These are phyloP conservation scores for Cadophora sp. DNA, from an alignment of 2,329 filamentous ascomycete genomes.

Conservation along the genomic window DNA sequence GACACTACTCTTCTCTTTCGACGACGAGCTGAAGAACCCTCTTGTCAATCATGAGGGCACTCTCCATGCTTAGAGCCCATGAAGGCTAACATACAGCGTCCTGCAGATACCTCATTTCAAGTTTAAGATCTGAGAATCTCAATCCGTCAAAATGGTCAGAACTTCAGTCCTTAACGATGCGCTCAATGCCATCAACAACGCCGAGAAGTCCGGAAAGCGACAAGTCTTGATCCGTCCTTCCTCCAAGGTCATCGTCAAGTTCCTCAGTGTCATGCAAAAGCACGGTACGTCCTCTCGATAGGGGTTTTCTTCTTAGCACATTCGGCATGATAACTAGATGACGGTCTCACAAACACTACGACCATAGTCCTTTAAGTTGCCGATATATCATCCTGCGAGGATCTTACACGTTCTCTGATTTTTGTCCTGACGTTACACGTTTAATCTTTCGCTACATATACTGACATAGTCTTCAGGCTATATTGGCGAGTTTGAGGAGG, in stretches of 20 bases:
- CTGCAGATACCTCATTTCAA: conserved; percentile 71
- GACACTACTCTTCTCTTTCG: conserved; percentile 68
- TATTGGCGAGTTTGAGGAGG: conserved; percentile 99
- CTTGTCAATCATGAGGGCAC: conserved; percentile 64
- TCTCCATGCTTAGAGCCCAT: conserved; percentile 69
- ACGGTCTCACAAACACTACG: conserved; percentile 84
- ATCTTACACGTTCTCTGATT: conserved; percentile 97
- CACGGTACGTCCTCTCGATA: conserved; percentile 78
- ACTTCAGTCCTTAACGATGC: conserved; percentile 99
- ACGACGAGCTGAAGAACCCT: conserved; percentile 76
- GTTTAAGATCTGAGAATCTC: conserved; percentile 81
- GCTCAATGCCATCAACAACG: conserved; percentile 99
- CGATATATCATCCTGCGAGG: conserved; percentile 93
- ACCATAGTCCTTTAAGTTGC: conserved; percentile 99
- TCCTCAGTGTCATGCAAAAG: conserved; percentile 98
- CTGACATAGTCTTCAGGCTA: conserved; percentile 77
- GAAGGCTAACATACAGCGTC: conserved; percentile 63
- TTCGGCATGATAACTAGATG: conserved; percentile 99
- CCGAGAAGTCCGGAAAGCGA: conserved; percentile 99
- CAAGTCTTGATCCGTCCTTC: conserved; percentile 97
- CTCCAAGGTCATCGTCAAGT: conserved; percentile 99
- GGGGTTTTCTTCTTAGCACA: conserved; percentile 25
- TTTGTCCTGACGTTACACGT: conserved; percentile 80
- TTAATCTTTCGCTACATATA: conserved; percentile 91
- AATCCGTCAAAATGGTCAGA: conserved; percentile 91